Evolutionary conservation across 2,329 filamentous ascomycete species (phyloP), one percentile per base, ranked within the genome.

Genomic region (Fusarium papillatum): DNA sequence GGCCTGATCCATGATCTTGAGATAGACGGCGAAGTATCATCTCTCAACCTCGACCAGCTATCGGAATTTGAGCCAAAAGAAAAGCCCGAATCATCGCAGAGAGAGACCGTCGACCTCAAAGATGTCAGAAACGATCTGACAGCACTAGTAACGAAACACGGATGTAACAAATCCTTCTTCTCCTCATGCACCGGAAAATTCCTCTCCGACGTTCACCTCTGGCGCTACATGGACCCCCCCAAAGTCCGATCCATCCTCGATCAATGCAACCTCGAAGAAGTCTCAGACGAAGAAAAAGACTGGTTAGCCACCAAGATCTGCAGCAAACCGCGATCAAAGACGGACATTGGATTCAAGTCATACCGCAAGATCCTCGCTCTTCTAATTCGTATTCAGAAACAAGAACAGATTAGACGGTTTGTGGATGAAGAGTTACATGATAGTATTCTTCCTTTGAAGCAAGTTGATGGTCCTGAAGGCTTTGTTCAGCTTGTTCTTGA

Each of bases 121-220:
- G 39, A 34, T 34, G 60, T 46, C 24, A 43, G 60, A 26, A 62
- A 62, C 13, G 38, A 62, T 9, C 26, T 62, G 39, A 41, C 38
- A 8, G 24, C 19, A 16, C 24, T 46, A 2, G 38, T 39, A 3
- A 62, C 36, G n/a, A 22, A 31, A 26, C 26, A 34, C 8, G n/a
- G 24, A 11, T 29, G 17, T 34, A 50, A 38, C 38, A 13, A n/a
- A 38, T 36, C 36, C 31, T 53, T 70, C 53, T 55, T 66, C n/a
- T 39, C 41, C 6, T 50, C 24, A 11, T 62, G 38, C n/a, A 70
- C 50, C 14, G 24, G 60, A 17, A 22, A 38, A 16, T 70, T 70
- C 26, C 16, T 70, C 22, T 55, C 68, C 43, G 68, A 70, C 36
- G n/a, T 29, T 36, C 22, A 5, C 9, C 17, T 70, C 8, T 70